A percentile compares a stretch with the other conserved stretches of the same genome.
Evolutionary conservation across 805 yeast genomes (phyloP).

Genomic region (Candida ortonii): DNA sequence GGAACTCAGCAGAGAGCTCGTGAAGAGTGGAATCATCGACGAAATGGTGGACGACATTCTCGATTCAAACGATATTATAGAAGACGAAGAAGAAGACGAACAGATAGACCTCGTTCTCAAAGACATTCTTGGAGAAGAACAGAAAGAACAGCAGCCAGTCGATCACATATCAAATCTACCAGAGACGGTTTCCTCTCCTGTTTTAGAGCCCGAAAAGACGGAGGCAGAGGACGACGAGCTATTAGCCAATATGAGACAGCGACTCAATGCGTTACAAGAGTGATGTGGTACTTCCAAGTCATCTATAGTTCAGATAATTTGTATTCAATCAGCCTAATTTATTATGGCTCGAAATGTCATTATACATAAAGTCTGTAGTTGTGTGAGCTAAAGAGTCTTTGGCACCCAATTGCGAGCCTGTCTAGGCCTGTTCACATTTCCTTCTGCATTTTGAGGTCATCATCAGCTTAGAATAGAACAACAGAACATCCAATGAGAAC

Average conservation of each 20-base stretch:
- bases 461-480: slow-evolving; percentile 15
- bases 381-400: too few relatives aligned
- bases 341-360: too few relatives aligned
- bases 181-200: slow-evolving; percentile 19
- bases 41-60: slow-evolving; percentile 94
- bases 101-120: slow-evolving; percentile 61
- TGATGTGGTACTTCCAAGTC: too few relatives aligned
- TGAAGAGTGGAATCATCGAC: slow-evolving; percentile 81
- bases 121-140: slow-evolving; percentile 39
- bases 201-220: slow-evolving; percentile 21
- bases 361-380: too few relatives aligned
- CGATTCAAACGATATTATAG: slow-evolving; percentile 65
- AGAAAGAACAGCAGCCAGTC: slow-evolving; percentile 28
- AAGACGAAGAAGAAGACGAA: slow-evolving; percentile 59
- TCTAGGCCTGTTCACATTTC: too few relatives aligned
- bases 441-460: too few relatives aligned
- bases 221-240: slow-evolving; percentile 72
- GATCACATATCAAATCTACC: slow-evolving; percentile 14
- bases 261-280: slow-evolving; percentile 79
- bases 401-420: too few relatives aligned
- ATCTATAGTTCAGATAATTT: too few relatives aligned
- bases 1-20: slow-evolving; percentile 80
- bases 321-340: too few relatives aligned
- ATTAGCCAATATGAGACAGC: slow-evolving; percentile 82
- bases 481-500: slow-evolving; percentile 21